phyloP scores from a whole-genome alignment of 306 rosid species.

The Carpinus fangiana region DNA sequence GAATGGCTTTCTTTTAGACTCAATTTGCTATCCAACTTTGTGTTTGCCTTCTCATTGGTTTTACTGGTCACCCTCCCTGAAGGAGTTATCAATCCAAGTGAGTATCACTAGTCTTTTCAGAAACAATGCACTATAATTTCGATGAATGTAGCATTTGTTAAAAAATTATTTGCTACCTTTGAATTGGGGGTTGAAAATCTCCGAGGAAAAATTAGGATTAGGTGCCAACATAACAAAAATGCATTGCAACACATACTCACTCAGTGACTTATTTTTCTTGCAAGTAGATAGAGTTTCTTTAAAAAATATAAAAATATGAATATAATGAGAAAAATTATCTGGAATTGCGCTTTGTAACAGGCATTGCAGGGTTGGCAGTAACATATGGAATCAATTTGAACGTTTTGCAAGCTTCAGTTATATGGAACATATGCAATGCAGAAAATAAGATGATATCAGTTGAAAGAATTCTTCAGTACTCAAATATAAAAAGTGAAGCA shows the following conservation, averaged over 20 bases:
- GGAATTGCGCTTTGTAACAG: slow-evolving; percentile 44
- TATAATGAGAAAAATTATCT: background rate
- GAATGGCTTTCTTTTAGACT: slow-evolving; percentile 96
- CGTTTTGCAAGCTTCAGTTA: slow-evolving; percentile 78
- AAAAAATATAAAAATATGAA: background rate
- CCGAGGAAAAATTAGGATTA: background rate
- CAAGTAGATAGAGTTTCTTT: background rate
- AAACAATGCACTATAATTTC: background rate
- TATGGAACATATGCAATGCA: slow-evolving; percentile 96
- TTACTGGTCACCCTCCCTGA: slow-evolving; percentile 82
- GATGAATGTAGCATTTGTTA: too few relatives aligned
- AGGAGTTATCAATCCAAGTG: slow-evolving; percentile 93
- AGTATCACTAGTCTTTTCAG: slow-evolving; percentile 32
- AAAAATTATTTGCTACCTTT: background rate
- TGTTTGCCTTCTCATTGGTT: slow-evolving; percentile 83
- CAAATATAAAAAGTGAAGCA: slow-evolving; percentile 75
- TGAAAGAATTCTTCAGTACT: slow-evolving; percentile 89
- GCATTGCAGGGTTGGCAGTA: slow-evolving; percentile 95
- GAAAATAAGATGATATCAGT: slow-evolving; percentile 96
- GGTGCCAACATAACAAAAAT: background rate
- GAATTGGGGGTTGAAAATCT: background rate
- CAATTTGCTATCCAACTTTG: slow-evolving; percentile 84
- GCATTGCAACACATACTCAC: background rate
- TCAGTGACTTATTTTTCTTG: background rate
- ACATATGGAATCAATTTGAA: slow-evolving; percentile 93